Base-by-base conservation (phyloP, 208 protist genomes). In the Trypanosoma vivax region DNA sequence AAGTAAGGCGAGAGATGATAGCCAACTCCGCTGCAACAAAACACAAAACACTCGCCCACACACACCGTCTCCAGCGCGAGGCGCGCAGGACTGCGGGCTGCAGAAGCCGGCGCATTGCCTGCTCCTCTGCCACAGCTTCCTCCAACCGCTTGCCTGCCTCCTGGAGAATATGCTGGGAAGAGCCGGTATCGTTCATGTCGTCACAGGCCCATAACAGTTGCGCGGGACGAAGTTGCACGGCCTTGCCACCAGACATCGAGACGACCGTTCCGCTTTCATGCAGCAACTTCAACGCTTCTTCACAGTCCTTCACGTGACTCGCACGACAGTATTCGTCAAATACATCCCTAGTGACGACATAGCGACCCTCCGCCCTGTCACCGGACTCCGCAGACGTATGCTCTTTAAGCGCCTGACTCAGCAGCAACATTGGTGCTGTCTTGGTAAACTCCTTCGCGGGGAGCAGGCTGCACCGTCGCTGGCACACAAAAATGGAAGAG, bases 1-100 rank as follows among this genome's bases (percentile, higher is more conserved):
- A 94, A 0, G 88, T 94, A 21, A 94, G 77, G 3, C 83, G 83
- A 0, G 83, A 70, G n/a, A 91, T 80, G 21, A 88, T 48, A 14
- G 80, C 83, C 18, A 94, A 61, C 45, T 94, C 79, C 0, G 68
- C 60, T 7, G 80, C 83, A 1, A 68, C 63, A 38, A 79, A 88
- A 27, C 70, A 58, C 2, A 89, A 47, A 1, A 79, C 69, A 13
- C 57, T 60, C 2, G 72, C 68, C 86, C 86, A 93, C 23, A 93
- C 50, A 9, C 55, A 31, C 21, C 73, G 71, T 2, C 83, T 76
- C 79, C 77, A 83, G 25, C 70, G 61, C 2, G 70, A 69, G 7
- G 77, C 75, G 16, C 61, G 65, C 2, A 64, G 50, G 18, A 88
- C 67, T 16, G 76, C 76, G 0, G 76, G 79, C 38, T 63, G 28